Conservation (phyloP, 495 filamentous ascomycete genomes). For the Penicillium odoratum region DNA sequence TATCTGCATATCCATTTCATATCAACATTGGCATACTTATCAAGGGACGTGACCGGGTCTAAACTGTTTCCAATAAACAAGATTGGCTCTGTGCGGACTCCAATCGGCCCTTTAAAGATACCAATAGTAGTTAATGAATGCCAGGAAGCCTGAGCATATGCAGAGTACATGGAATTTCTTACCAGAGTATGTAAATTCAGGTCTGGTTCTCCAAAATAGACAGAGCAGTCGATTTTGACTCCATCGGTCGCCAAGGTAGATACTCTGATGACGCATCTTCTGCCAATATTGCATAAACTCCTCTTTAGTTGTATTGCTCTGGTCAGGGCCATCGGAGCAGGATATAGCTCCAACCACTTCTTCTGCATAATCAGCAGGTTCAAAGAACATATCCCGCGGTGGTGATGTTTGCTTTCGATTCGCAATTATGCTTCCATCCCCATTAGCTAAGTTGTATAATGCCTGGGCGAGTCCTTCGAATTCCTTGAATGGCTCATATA, state of each 20-base stretch:
- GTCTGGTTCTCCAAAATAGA: neutral
- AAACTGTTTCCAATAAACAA: neutral
- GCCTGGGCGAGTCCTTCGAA: neutral
- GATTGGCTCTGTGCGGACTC: neutral
- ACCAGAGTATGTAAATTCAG: neutral
- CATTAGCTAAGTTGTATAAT: neutral
- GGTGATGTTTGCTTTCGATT: neutral
- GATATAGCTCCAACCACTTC: neutral
- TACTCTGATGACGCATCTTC: neutral
- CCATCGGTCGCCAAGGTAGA: neutral
- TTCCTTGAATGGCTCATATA: neutral
- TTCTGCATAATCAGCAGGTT: neutral
- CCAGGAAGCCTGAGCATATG: too few relatives aligned
- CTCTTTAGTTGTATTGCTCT: neutral
- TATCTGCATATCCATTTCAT: too few relatives aligned
- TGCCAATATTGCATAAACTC: neutral
- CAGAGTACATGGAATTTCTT: too few relatives aligned
- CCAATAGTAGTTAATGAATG: too few relatives aligned
- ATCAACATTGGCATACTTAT: too few relatives aligned
- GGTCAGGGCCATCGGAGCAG: neutral
- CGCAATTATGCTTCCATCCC: neutral
- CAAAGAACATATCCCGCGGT: neutral
- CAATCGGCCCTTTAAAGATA: neutral
- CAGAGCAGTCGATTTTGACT: neutral
- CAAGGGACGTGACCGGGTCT: neutral